Evolutionary conservation across 345 rosid species (phyloP), one percentile per base, ranked within the genome.

Genomic region (Balakata baccata): DNA sequence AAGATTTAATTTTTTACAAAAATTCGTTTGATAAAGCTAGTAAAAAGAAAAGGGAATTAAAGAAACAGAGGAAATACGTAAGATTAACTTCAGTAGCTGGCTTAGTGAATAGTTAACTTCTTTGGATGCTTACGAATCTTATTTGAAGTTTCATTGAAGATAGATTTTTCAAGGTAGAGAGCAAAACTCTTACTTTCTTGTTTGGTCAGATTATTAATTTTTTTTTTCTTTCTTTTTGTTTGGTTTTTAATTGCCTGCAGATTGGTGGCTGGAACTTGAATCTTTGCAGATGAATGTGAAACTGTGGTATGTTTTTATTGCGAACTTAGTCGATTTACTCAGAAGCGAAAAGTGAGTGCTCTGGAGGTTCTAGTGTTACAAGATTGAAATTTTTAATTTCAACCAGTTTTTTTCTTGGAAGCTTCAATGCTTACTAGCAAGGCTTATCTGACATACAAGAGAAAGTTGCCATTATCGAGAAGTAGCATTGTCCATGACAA

Each of bases 391-490:
- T 46, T 18, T 5, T 43, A 43, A 69, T 67, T 66, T 60, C 46
- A 17, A 46, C 52, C 47, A 59, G 34, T 46, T 29, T 20, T 57
- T 20, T 69, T 50, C 43, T 58, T 73, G 52, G 58, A 60, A 74
- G 68, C 63, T 63, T 59, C 66, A 71, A 84, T 84, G 85, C 76
- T 79, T 51, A 75, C 74, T 56, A 60, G 71, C 58, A 81, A 79
- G 81, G 78, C 79, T 41, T 64, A 70, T 65, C 66, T 81, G 43
- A 84, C 87, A 52, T 84, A 84, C 75, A 79, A 77, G 81, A 75
- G 87, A 72, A 84, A 79, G 77, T 65, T 80, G 41, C 59, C 74
- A 41, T 66, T 78, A 71, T 47, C 71, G 9, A 68, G 76, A 29
- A 13, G 52, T 65, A 51, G 58, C 17, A 59, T 69, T 74, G 69